These are phyloP conservation scores for Synchytrium microbalum DNA, from an alignment of 371 early-diverging fungal genomes.

Conservation along the genomic window DNA sequence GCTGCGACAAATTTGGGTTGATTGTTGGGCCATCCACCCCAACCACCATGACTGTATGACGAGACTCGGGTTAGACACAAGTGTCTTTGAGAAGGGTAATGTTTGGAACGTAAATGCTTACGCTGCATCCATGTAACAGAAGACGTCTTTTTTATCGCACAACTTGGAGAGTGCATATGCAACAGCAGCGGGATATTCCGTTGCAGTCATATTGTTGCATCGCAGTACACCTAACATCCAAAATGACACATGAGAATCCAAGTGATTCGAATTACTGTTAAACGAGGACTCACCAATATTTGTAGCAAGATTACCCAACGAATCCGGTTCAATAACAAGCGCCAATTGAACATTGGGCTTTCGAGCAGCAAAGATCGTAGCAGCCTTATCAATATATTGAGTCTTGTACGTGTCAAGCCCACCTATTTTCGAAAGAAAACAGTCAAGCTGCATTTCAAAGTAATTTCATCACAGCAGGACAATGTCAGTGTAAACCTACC, in stretches of 20 bases:
- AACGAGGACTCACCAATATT: conserved; percentile 9
- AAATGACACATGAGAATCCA: no score
- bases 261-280: no score
- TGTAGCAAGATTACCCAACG: conserved; percentile 30
- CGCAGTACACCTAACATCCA: no score
- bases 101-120: no score
- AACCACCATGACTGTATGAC: conserved; percentile 33
- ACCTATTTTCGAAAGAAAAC: no score
- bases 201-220: conserved; percentile 16
- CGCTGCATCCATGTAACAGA: background rate
- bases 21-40: conserved; percentile 31
- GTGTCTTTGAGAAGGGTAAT: no score
- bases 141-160: background rate
- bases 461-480: no score
- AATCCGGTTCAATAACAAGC: conserved; percentile 30
- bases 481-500: no score
- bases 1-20: conserved; percentile 7
- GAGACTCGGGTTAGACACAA: conserved; percentile 21
- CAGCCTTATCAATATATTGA: conserved; percentile 28
- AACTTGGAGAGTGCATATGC: conserved; percentile 28
- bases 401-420: conserved; percentile 26
- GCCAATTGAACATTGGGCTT: conserved; percentile 22
- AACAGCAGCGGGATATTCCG: conserved; percentile 23
- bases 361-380: conserved; percentile 6
- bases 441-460: no score